These are phyloP conservation scores for Chrysanthemum seticuspe DNA, from an alignment of 129 eudicot genomes.

Conservation along the genomic window DNA sequence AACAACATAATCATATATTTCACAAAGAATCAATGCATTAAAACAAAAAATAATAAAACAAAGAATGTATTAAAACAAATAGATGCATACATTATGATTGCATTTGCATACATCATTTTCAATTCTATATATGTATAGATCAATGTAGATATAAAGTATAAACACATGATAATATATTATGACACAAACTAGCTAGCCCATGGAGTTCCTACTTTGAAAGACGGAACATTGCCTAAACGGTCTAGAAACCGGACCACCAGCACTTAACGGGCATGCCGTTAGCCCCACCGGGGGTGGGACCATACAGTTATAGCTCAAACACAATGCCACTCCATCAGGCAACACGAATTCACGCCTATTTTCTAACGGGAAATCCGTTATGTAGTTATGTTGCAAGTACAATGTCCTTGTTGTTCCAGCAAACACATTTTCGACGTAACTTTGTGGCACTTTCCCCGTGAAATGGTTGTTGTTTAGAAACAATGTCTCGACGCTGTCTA, in stretches of 20 bases:
- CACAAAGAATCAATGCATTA: neutral
- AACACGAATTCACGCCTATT: conserved; percentile 21
- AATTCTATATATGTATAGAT: conserved; percentile 9
- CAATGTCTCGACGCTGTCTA: conserved; percentile 45
- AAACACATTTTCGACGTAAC: conserved; percentile 39
- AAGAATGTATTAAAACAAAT: conserved; percentile 15
- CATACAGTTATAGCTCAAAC: conserved; percentile 70
- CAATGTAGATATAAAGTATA: neutral
- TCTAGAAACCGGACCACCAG: conserved; percentile 61
- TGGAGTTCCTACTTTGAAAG: conserved; percentile 32
- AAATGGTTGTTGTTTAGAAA: conserved; percentile 58
- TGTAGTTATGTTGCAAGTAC: conserved; percentile 67
- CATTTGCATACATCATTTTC: conserved; percentile 15
- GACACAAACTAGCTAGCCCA: conserved; percentile 29
- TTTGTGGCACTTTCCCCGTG: conserved; percentile 50
- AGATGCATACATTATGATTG: conserved; percentile 3
- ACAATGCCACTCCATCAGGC: conserved; percentile 59
- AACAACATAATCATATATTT: neutral
- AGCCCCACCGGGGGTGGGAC: conserved; percentile 59
- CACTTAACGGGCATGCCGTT: conserved; percentile 65
- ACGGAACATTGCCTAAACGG: conserved; percentile 62
- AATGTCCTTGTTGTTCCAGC: conserved; percentile 48
- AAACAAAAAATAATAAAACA: neutral
- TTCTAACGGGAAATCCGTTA: conserved; percentile 44
- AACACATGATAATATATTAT: conserved; percentile 18